Base-by-base conservation (phyloP, 1,139 yeast species). In the Hemisphaericaspora xylofermentans region DNA sequence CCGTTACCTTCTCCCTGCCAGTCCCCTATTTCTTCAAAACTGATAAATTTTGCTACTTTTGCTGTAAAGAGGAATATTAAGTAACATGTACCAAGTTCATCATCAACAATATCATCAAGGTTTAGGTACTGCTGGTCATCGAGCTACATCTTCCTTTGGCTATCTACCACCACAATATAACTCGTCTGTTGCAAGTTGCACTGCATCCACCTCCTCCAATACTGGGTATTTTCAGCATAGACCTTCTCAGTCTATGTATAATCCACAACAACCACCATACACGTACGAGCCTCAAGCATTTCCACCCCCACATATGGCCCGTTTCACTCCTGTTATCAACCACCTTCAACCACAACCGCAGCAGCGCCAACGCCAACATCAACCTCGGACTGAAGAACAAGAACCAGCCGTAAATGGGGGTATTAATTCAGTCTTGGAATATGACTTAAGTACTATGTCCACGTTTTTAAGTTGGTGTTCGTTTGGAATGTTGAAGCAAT, bases 371-470 rank as follows among this genome's bases (percentile, higher is more conserved):
- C 51, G 40, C 26, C 48, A 41, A 30, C 52, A 48, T 15, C 36
- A 19, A 36, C 26, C 29, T 26, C 24, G 8, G 8, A 8, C 29
- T 26, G 29, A 13, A 31, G 31, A 35, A 33, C 56, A 47, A 25
- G 53, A 51, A 14, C 51, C 47, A 16, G 53, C 60, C 4, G 74
- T 69, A 18, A 67, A 76, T 43, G 94, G 96, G 35, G 95, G 96
- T 41, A 91, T 88, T 39, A 74, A 84, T 39, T 74, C 85, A 8
- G 84, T 80, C 24, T 71, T 88, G 56, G 96, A 89, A 58, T 88
- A 89, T 60, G 88, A 87, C 48, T 64, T 88, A 45, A 74, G 76
- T 39, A 70, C 76, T 46, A 89, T 89, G 96, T 75, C 94, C 16
- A 79, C 82, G 43, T 91, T 87, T 55, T 70, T 85, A 41, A 68